These are phyloP conservation scores for Volvox reticuliferus DNA, from an alignment of 139 green algal species.

Conservation along the genomic window DNA sequence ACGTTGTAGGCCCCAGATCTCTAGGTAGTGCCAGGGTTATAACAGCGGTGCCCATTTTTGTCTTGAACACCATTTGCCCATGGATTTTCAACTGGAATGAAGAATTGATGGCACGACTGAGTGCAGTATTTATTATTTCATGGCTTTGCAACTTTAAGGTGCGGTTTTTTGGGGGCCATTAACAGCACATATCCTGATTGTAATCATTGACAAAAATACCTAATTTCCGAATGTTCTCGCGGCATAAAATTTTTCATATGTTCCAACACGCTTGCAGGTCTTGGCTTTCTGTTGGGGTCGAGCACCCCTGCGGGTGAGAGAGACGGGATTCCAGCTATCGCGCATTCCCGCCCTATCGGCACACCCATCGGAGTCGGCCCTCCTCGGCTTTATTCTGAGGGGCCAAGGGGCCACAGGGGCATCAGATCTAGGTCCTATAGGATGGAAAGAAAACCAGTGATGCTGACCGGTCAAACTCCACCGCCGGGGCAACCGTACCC, in stretches of 20 bases:
- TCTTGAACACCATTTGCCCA: neutral
- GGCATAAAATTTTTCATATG: neutral
- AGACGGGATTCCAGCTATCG: too few species aligned
- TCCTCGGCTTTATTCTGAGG: too few species aligned
- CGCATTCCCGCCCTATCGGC: too few species aligned
- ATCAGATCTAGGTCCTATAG: too few species aligned
- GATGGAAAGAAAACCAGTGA: too few species aligned
- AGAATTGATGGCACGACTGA: conserved; percentile 6
- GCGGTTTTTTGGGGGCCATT: neutral
- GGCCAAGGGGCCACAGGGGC: too few species aligned
- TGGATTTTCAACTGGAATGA: neutral
- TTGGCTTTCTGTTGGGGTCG: conserved; percentile 28
- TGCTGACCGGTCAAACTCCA: too few species aligned
- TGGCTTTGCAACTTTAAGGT: conserved; percentile 53
- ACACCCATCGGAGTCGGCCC: too few species aligned
- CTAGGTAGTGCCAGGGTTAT: neutral
- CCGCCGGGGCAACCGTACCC: too few species aligned
- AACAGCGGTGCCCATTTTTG: neutral
- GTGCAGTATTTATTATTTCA: conserved; percentile 24
- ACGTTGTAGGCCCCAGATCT: neutral
- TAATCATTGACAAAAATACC: too few species aligned
- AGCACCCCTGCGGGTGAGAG: neutral
- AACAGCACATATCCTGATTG: too few species aligned
- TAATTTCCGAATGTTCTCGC: too few species aligned
- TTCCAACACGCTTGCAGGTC: neutral